Evolutionary conservation across 1,284 basidiomycete genomes (phyloP).

Genomic region (Salmacisia buchloeana): DNA sequence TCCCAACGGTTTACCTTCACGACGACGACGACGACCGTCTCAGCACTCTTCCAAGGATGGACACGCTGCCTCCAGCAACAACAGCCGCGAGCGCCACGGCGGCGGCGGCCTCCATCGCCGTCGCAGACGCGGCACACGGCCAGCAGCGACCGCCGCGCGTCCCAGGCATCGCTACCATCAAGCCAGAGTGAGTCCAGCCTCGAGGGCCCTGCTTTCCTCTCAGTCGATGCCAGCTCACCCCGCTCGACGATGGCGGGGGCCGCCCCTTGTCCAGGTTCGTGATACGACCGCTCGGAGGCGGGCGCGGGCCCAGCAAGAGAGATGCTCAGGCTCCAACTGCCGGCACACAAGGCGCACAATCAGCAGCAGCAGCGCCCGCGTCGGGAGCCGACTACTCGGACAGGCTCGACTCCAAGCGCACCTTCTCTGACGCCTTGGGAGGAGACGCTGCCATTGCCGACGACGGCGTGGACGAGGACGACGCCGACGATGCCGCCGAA

Average conservation of each 20-base stretch:
- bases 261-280: not conserved
- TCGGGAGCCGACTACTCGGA: conserved; percentile 1
- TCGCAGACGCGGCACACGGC: not conserved
- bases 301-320: not conserved
- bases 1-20: no score
- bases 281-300: not conserved
- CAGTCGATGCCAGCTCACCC: no score
- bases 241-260: not conserved
- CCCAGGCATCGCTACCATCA: conserved; percentile 12
- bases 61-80: no score
- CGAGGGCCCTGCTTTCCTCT: not conserved
- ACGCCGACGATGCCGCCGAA: not conserved
- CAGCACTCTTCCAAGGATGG: no score
- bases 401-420: conserved; percentile 2
- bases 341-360: conserved; percentile 5
- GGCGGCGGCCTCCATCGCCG: not conserved
- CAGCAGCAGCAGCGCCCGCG: not conserved
- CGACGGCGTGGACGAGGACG: not conserved
- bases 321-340: not conserved
- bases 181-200: conserved; percentile 6
- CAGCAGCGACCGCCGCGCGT: not conserved
- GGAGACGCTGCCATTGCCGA: not conserved
- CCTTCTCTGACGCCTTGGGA: no score
- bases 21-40: no score
- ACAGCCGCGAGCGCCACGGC: no score